Percentiles rank a stretch among this genome's conserved stretches.
These are phyloP conservation scores for Hyaloscypha variabilis DNA, from an alignment of 495 filamentous ascomycete species.

Conservation along the genomic window DNA sequence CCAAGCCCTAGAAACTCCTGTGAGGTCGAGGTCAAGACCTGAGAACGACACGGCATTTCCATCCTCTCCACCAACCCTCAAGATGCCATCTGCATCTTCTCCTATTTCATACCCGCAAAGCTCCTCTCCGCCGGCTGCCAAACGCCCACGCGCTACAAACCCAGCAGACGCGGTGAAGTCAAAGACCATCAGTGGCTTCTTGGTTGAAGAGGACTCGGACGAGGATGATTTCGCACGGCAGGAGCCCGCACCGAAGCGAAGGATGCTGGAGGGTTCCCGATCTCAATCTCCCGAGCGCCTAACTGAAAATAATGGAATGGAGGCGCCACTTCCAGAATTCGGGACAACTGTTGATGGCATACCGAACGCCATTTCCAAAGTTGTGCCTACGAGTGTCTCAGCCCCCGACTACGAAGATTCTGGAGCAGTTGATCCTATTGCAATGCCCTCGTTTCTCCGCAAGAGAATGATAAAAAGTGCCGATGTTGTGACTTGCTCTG, in stretches of 20 bases:
- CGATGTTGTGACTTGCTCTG: constrained; percentile 66
- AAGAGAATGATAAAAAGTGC: constrained; percentile 10
- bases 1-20: constrained; percentile 32
- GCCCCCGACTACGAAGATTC: neutral
- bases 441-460: constrained; percentile 27
- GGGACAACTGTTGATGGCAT: neutral
- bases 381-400: neutral
- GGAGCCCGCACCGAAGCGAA: constrained; percentile 35
- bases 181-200: constrained; percentile 50
- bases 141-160: constrained; percentile 46
- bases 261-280: constrained; percentile 31
- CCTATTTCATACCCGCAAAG: constrained; percentile 59
- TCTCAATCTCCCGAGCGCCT: neutral
- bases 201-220: constrained; percentile 43
- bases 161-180: constrained; percentile 36
- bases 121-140: constrained; percentile 51
- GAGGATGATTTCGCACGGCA: constrained; percentile 32
- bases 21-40: constrained; percentile 20
- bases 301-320: neutral
- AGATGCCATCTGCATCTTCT: constrained; percentile 67
- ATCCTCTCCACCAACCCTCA: constrained; percentile 34
- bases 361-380: neutral
- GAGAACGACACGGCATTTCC: constrained; percentile 27
- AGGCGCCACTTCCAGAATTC: too few species aligned
- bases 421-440: constrained; percentile 15